These are phyloP conservation scores for Coprinopsis cinerea DNA, from an alignment of 768 basidiomycete species.

Conservation along the genomic window DNA sequence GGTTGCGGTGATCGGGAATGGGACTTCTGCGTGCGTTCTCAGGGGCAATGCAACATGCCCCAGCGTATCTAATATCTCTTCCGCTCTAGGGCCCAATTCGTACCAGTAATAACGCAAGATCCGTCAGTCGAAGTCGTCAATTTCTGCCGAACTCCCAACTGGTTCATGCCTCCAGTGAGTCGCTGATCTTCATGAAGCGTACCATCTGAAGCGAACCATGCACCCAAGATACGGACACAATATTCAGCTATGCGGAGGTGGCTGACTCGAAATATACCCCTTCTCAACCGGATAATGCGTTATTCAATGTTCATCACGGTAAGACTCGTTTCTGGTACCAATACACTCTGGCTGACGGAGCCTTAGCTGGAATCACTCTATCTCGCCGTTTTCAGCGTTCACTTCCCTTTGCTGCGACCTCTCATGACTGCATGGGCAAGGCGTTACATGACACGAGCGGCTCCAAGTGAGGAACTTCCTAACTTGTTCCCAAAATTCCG, in stretches of 20 bases:
- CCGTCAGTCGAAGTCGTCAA: constrained; percentile 37
- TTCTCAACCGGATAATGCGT: neutral
- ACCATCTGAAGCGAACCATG: too few relatives aligned
- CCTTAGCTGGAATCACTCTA: neutral
- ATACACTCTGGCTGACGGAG: too few relatives aligned
- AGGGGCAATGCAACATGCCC: constrained; percentile 13
- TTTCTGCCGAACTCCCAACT: constrained; percentile 45
- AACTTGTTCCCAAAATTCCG: neutral
- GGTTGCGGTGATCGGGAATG: constrained; percentile 57
- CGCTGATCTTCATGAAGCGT: neutral
- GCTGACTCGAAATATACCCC: neutral
- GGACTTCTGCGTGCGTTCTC: constrained; percentile 42
- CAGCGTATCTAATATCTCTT: neutral
- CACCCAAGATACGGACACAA: neutral
- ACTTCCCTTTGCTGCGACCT: neutral
- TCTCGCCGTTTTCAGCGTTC: neutral
- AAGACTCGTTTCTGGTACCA: too few relatives aligned
- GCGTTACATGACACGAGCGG: neutral
- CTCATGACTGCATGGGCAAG: too few relatives aligned
- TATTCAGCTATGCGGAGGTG: neutral
- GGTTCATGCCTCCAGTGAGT: constrained; percentile 42
- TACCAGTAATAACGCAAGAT: constrained; percentile 38
- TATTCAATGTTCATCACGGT: neutral
- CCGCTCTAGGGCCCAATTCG: constrained; percentile 41
- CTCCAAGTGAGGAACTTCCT: neutral